Percentiles rank a stretch among this genome's conserved stretches.
These are phyloP conservation scores for Phytomonas serpens DNA, from an alignment of 208 protist species.

Conservation along the genomic window DNA sequence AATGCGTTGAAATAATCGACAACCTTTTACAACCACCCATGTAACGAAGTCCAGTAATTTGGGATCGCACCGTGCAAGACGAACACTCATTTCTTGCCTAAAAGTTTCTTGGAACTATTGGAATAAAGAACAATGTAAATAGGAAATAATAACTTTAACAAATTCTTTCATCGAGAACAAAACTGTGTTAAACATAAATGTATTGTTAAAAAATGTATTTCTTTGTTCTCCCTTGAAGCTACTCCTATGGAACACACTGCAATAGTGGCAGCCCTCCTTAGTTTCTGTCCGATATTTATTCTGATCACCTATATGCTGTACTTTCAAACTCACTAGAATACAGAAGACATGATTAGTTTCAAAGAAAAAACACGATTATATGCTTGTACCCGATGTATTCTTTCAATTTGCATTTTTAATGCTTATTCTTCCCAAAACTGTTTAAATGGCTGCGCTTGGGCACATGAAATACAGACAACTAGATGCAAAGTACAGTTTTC, in stretches of 20 bases:
- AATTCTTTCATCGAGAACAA: background rate
- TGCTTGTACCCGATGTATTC: slow-evolving; percentile 6
- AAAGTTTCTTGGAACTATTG: slow-evolving; percentile 10
- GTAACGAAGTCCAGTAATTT: slow-evolving; percentile 82
- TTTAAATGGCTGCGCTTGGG: background rate
- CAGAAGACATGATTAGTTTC: background rate
- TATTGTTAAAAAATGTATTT: background rate
- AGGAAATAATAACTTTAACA: slow-evolving; percentile 5
- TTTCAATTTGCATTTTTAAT: background rate
- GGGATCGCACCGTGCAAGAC: slow-evolving; percentile 74
- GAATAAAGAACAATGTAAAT: slow-evolving; percentile 7
- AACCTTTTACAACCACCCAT: slow-evolving; percentile 80
- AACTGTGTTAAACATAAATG: background rate
- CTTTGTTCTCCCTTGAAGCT: background rate
- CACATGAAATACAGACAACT: slow-evolving; percentile 4
- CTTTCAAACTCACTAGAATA: slow-evolving; percentile 2
- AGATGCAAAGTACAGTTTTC: slow-evolving; percentile 6
- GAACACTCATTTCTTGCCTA: slow-evolving; percentile 30
- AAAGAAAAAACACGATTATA: background rate
- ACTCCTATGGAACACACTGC: background rate
- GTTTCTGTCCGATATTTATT: background rate
- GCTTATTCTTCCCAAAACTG: background rate
- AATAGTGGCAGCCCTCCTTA: background rate
- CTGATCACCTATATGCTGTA: background rate
- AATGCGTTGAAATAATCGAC: slow-evolving; percentile 79